phyloP scores from a whole-genome alignment of 1,139 yeast species.

The Dujonia santamariae region DNA sequence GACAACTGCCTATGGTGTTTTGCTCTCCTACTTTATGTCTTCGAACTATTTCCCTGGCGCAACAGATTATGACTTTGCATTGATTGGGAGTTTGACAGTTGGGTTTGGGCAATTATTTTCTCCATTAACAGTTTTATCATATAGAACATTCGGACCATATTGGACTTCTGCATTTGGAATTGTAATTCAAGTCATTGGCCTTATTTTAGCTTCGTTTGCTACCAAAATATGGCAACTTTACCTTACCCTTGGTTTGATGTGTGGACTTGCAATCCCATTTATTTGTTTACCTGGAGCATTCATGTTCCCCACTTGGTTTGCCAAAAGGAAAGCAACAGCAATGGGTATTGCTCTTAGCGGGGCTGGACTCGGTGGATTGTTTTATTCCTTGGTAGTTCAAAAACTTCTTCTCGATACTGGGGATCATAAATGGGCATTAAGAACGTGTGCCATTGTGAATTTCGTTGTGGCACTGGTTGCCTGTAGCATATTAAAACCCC shows the following conservation, averaged over 20 bases:
- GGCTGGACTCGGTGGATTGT: conserved; percentile 64
- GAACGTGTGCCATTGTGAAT: conserved; percentile 55
- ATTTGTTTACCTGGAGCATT: conserved; percentile 59
- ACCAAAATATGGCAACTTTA: conserved; percentile 62
- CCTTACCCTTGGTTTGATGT: conserved; percentile 64
- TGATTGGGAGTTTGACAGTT: conserved; percentile 65
- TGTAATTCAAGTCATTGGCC: conserved; percentile 51
- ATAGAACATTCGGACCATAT: conserved; percentile 31
- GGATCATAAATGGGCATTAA: conserved; percentile 62
- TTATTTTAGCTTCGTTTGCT: conserved; percentile 63
- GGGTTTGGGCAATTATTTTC: conserved; percentile 57
- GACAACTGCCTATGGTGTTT: conserved; percentile 68
- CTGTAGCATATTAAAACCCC: conserved; percentile 42
- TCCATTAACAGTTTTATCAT: conserved; percentile 44
- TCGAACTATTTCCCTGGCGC: conserved; percentile 53
- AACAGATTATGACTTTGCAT: conserved; percentile 56
- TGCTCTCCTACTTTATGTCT: conserved; percentile 52
- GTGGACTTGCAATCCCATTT: conserved; percentile 60
- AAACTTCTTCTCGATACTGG: conserved; percentile 50
- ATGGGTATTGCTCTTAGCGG: conserved; percentile 62
- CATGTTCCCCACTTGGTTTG: conserved; percentile 63
- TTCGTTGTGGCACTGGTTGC: conserved; percentile 35
- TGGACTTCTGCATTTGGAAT: conserved; percentile 46
- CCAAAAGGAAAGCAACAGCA: conserved; percentile 53
- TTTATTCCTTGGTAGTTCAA: conserved; percentile 49